Evolutionary conservation across 768 basidiomycete genomes (phyloP).

Genomic region (Dendrothele bispora): DNA sequence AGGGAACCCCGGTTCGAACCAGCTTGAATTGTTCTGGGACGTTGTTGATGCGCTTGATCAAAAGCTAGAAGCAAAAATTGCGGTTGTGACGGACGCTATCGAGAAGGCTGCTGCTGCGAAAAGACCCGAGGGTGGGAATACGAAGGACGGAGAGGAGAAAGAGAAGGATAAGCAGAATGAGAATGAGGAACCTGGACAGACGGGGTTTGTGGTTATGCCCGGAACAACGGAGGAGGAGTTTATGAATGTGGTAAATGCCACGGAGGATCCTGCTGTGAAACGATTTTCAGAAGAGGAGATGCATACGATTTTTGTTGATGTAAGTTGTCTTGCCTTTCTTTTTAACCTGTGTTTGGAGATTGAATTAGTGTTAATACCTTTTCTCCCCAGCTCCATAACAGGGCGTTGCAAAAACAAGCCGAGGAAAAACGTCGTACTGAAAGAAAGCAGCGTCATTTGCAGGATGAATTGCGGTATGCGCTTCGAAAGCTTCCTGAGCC

Average conservation of each 20-base stretch:
- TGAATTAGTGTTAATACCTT: no score
- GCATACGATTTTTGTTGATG: slow-evolving; percentile 59
- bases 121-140: slow-evolving; percentile 30
- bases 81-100: slow-evolving; percentile 63
- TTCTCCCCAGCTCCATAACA: slow-evolving; percentile 61
- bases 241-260: slow-evolving; percentile 50
- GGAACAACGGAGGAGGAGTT: slow-evolving; percentile 72
- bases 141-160: slow-evolving; percentile 23
- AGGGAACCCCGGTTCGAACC: slow-evolving; percentile 92
- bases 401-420: slow-evolving; percentile 70
- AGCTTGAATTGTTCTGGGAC: slow-evolving; percentile 97
- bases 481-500: slow-evolving; percentile 86
- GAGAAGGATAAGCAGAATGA: slow-evolving; percentile 22
- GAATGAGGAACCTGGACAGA: background rate
- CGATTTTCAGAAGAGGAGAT: slow-evolving; percentile 54
- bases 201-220: slow-evolving; percentile 41
- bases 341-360: background rate
- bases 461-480: slow-evolving; percentile 96
- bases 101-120: slow-evolving; percentile 43
- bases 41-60: slow-evolving; percentile 85
- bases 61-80: slow-evolving; percentile 76
- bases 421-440: slow-evolving; percentile 89
- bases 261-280: slow-evolving; percentile 51
- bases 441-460: slow-evolving; percentile 79
- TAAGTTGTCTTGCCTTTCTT: slow-evolving; percentile 32